A percentile compares a stretch with the other conserved stretches of the same genome.
Conservation (phyloP, 306 rosid genomes). For the Rubus parviflorus region DNA sequence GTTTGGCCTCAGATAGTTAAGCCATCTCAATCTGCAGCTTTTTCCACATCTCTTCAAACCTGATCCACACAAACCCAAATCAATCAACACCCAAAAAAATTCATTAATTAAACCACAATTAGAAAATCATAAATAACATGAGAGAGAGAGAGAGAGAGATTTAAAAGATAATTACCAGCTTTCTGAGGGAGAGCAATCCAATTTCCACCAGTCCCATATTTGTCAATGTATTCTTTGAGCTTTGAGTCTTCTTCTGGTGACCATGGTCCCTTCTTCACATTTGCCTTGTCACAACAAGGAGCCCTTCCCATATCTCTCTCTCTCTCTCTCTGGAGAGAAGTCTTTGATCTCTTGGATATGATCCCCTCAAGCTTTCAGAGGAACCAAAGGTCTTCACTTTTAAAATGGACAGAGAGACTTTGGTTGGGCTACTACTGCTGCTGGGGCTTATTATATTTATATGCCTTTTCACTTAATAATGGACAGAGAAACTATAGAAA, state of each 20-base stretch:
- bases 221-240: constrained; percentile 74
- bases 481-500: constrained; percentile 19
- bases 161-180: constrained; percentile 58
- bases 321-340: constrained; percentile 17
- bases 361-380: constrained; percentile 9
- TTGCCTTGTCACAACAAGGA: constrained; percentile 97
- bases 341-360: constrained; percentile 22
- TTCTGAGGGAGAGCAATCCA: constrained; percentile 96
- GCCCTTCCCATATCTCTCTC: constrained; percentile 82
- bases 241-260: constrained; percentile 91
- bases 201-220: constrained; percentile 86
- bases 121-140: not conserved
- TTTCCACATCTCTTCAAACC: constrained; percentile 92
- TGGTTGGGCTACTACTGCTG: constrained; percentile 25
- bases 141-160: not conserved
- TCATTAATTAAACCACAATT: not conserved
- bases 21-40: constrained; percentile 96
- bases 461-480: constrained; percentile 26
- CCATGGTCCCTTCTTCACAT: constrained; percentile 97
- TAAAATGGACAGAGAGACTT: constrained; percentile 37
- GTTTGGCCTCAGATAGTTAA: constrained; percentile 91
- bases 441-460: constrained; percentile 9
- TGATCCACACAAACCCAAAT: constrained; percentile 30
- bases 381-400: constrained; percentile 50
- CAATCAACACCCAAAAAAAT: not conserved